Base-by-base conservation (phyloP, 2,329 filamentous ascomycete genomes). In the Pseudocercospora musae region DNA sequence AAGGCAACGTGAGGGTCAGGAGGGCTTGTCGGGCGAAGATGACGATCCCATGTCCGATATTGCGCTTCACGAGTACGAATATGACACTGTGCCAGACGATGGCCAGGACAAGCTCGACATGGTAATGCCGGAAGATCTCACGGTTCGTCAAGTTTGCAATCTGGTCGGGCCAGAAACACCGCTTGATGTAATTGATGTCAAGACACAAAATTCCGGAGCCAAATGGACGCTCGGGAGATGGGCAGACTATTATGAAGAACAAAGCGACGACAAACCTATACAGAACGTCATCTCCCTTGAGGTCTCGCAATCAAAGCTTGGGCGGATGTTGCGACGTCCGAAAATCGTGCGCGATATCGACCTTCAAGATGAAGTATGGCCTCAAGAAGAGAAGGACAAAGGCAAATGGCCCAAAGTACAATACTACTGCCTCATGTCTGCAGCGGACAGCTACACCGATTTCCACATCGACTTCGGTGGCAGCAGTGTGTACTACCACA, bases 401-500 rank as follows among this genome's bases (percentile, higher is more conserved):
- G 80, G 81, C 29, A 81, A 86, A 58, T 85, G 81, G 60, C 85
- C 86, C 6, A 84, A 86, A 62, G 87, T 89, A 7, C 86, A 88
- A 63, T 89, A 87, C 70, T 88, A 88, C 76, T 87, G 85, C 70
- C 76, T 89, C 37, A 89, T 89, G 87, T 89, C 87, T 4, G 86
- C 89, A 21, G 85, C 86, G 11, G 87, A 89, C 73, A 88, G 86
- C 73, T 89, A 88, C 67, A 89, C 87, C 20, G 87, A 89, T 73
- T 89, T 89, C 68, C 87, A 89, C 74, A 87, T 89, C 70, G 87
- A 89, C 71, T 89, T 89, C 74, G 87, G 87, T 37, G 87, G 87
- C 4, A 89, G 87, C 3, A 89, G 87, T 1, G 87, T 89, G 5
- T 89, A 86, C 71, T 89, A 89, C 67, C 87, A 89, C 69, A 89